A percentile compares a stretch with the other conserved stretches of the same genome.
Evolutionary conservation across 352 stramenopile species (phyloP).

Genomic region (Phytopythium boreale): DNA sequence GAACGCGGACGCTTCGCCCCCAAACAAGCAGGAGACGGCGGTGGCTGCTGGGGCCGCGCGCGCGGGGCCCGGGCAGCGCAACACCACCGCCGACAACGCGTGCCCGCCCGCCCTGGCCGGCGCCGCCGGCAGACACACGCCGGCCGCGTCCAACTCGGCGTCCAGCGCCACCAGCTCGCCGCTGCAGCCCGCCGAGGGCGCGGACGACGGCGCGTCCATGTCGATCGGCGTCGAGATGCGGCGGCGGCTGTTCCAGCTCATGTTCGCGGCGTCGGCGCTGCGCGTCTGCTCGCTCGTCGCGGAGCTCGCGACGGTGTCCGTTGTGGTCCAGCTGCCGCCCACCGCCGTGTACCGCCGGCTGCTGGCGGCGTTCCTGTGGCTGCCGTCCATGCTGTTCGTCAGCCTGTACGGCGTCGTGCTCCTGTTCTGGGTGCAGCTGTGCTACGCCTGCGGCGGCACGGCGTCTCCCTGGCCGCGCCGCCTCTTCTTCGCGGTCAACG

Average conservation of each 20-base stretch:
- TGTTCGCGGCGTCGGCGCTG: slow-evolving; percentile 45
- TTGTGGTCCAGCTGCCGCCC: slow-evolving; percentile 16
- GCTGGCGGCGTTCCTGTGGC: slow-evolving; percentile 41
- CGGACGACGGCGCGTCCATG: slow-evolving; percentile 24
- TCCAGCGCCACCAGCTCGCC: not conserved
- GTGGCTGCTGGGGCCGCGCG: not conserved
- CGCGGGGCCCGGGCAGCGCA: not conserved
- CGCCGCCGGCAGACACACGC: slow-evolving; percentile 1
- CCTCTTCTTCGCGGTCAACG: slow-evolving; percentile 52
- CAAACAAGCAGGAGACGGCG: not conserved
- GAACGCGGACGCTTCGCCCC: not conserved
- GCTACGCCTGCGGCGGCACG: slow-evolving; percentile 54
- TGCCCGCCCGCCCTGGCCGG: no score
- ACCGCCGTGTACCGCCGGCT: slow-evolving; percentile 22
- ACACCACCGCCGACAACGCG: no score
- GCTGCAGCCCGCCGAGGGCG: slow-evolving; percentile 18
- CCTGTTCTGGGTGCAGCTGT: slow-evolving; percentile 61
- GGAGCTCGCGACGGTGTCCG: slow-evolving; percentile 33
- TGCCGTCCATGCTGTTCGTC: slow-evolving; percentile 56
- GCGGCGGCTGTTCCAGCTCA: slow-evolving; percentile 46
- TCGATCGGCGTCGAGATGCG: slow-evolving; percentile 58
- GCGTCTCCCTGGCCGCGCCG: slow-evolving; percentile 48
- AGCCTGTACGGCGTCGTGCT: slow-evolving; percentile 61
- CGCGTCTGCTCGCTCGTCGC: slow-evolving; percentile 35
- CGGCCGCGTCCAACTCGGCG: not conserved